Percentiles rank a stretch among this genome's conserved stretches.
These are phyloP conservation scores for Tuctoria greenei DNA, from an alignment of 176 grass and related monocot species.

Conservation along the genomic window DNA sequence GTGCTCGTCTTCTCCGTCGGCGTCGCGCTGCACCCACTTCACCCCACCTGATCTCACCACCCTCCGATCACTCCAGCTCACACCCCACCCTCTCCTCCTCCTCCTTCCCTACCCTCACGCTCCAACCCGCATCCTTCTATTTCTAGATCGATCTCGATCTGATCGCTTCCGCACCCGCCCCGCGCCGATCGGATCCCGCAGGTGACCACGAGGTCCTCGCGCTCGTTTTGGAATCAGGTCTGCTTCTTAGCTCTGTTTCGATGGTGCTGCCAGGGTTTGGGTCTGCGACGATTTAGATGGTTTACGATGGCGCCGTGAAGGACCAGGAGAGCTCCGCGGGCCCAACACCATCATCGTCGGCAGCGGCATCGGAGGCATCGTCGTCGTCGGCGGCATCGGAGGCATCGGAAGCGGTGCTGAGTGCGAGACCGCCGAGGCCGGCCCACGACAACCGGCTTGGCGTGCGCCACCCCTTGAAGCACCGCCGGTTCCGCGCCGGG, in stretches of 20 bases:
- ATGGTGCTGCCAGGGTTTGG: slow-evolving; percentile 11
- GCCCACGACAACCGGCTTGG: slow-evolving; percentile 56
- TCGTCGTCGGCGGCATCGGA: background rate
- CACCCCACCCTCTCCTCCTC: slow-evolving; percentile 1
- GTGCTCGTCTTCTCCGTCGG: background rate
- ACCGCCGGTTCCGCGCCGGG: slow-evolving; percentile 47
- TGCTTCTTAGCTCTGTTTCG: slow-evolving; percentile 10
- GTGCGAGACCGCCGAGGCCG: background rate
- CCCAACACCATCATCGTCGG: slow-evolving; percentile 12
- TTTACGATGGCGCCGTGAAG: slow-evolving; percentile 74
- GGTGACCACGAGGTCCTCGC: slow-evolving; percentile 23
- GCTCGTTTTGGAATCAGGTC: background rate
- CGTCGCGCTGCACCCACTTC: slow-evolving; percentile 10
- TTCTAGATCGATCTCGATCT: slow-evolving; percentile 34
- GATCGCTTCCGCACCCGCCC: slow-evolving; percentile 20
- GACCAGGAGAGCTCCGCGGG: slow-evolving; percentile 44
- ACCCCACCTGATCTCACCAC: slow-evolving; percentile 12
- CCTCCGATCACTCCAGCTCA: slow-evolving; percentile 52
- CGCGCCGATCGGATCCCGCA: slow-evolving; percentile 45
- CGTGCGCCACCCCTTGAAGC: slow-evolving; percentile 62
- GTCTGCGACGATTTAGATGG: slow-evolving; percentile 59
- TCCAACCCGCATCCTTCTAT: slow-evolving; percentile 23
- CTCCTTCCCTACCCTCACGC: background rate
- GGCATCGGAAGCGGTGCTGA: background rate
- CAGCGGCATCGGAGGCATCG: slow-evolving; percentile 26